Base-by-base conservation (phyloP, 208 protist species). In the Acanthamoeba royreba region DNA sequence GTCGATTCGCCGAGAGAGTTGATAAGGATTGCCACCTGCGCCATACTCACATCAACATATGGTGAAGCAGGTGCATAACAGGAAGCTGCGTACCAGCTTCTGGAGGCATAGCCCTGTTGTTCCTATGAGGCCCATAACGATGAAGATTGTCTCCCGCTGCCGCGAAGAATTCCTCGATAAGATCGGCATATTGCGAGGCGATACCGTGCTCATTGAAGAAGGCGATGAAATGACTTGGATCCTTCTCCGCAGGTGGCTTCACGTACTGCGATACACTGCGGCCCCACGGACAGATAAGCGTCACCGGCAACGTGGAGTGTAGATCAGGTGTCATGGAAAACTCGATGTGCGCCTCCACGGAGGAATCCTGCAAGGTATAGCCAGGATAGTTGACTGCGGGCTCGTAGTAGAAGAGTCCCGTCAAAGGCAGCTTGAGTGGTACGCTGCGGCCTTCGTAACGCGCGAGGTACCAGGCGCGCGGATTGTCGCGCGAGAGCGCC, bases 151-250 rank as follows among this genome's bases (percentile, higher is more conserved):
- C 79, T n/a, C 79, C 79, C 8, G 79, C 79, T 1, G 33, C 79
- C 49, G 22, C 15, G 43, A 87, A 87, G 15, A 87, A 40, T 38
- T 87, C 42, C 13, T 87, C 49, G 46, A 87, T n/a, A 19, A 87
- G 47, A 17, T 87, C 11, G 46, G 17, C 28, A 45, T 45, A 87
- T n/a, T 1, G 79, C 15, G 43, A 45, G 25, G 79, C 79, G 28
- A 87, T 25, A 38, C 79, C 79, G 33, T 87, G 79, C 49, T 87
- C 79, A 38, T 87, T 87, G 79, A 87, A 87, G 49, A 58, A 87
- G 79, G 79, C 79, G 49, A 87, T 53, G 46, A 87, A 58, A 33
- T 45, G 43, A 9, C 55, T 45, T 4, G n/a, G 2, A 0, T 38
- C 22, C 79, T 87, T 87, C 31, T 45, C 9, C 9, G 79, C 43